Base-by-base conservation (phyloP, 148 eudicot species). In the Nyssa sinensis region DNA sequence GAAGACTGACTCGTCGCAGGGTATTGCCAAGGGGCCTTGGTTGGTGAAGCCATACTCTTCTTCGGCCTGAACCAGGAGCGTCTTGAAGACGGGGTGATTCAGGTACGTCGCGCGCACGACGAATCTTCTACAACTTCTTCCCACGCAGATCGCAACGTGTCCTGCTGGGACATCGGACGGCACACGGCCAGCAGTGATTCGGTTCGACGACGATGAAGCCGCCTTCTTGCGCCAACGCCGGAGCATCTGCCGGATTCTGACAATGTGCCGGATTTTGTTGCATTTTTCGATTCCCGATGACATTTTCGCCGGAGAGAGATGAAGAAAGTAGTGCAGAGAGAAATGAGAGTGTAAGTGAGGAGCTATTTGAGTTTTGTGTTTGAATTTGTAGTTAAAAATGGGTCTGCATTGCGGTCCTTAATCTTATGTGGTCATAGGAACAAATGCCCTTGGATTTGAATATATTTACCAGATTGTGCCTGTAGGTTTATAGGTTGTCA, bases 71-170 rank as follows among this genome's bases (percentile, higher is more conserved):
- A n/a, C n/a, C n/a, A n/a, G 58, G 1, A 90, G 75, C 21, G 75
- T 74, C 79, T 58, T 72, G 75, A 90, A 82, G 0, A 83, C 41
- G 0, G 90, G 94, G 34, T 90, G 91, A 65, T 88, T 88, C 39
- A 90, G 77, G 74, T 86, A 69, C 47, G 82, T 63, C 21, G 85
- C 83, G 0, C 86, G 85, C 0, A 90, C 78, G 28, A 86, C 74
- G 33, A 81, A 88, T 14, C 94, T 70, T 33, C 73, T 62, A 0
- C 74, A 37, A 25, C 33, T 59, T 19, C 24, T 64, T 2, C 94
- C 94, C 14, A 90, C 91, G 34, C 24, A 8, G 24, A 90, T 81
- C n/a, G 88, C 94, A 66, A 90, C 88, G 82, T 90, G 90, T 67
- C 91, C 94, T 0, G 90, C 77, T 5, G 91, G 94, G 0, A 90